A percentile compares a stretch with the other conserved stretches of the same genome.
Evolutionary conservation across 1,284 basidiomycete species (phyloP).

Genomic region (Ceratobasidium sp.): DNA sequence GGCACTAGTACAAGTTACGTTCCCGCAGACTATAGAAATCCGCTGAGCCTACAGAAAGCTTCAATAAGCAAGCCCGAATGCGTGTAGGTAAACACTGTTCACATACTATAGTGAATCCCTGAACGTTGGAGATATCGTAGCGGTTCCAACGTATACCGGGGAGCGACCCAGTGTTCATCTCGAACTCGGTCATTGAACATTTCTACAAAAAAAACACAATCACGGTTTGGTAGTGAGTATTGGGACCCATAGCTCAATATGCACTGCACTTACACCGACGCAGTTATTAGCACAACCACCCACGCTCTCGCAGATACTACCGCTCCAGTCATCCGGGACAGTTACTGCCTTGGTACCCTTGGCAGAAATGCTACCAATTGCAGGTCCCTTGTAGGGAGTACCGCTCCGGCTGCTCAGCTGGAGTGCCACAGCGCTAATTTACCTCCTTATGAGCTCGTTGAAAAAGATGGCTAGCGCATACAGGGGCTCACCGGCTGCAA

Average conservation of each 20-base stretch:
- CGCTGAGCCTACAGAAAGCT: conserved; percentile 12
- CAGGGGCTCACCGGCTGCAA: too few relatives aligned
- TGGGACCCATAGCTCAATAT: too few relatives aligned
- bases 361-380: neutral
- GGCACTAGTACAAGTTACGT: neutral
- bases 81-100: too few relatives aligned
- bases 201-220: too few relatives aligned
- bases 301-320: conserved; percentile 4
- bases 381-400: conserved; percentile 4
- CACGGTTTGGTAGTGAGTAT: too few relatives aligned
- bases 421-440: neutral
- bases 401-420: conserved; percentile 9
- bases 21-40: neutral
- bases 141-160: too few relatives aligned
- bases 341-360: neutral
- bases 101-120: neutral
- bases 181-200: conserved; percentile 28
- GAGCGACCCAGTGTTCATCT: neutral
- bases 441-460: too few relatives aligned
- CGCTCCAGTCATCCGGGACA: conserved; percentile 18
- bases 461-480: too few relatives aligned
- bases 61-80: too few relatives aligned
- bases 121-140: conserved; percentile 18
- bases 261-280: conserved; percentile 11
- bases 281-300: conserved; percentile 4